phyloP scores from a whole-genome alignment of 2,329 filamentous ascomycete species.

The Chaetomiaceae sp. region DNA sequence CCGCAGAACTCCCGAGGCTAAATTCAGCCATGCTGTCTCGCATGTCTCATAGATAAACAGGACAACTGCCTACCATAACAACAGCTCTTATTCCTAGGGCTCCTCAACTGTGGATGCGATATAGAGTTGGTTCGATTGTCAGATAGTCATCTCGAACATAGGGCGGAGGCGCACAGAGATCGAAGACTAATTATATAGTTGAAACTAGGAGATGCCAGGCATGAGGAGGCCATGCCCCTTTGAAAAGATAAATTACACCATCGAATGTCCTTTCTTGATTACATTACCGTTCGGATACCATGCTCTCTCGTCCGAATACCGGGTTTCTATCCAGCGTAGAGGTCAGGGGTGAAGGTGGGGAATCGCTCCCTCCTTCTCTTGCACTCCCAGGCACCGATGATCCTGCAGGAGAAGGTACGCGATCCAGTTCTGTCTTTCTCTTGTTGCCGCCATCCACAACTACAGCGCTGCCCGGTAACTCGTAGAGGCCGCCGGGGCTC shows the following conservation, averaged over 20 bases:
- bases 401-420: slow-evolving; percentile 17
- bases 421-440: not conserved
- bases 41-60: no score
- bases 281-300: not conserved
- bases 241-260: not conserved
- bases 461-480: slow-evolving; percentile 26
- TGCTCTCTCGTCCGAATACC: not conserved
- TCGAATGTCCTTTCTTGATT: not conserved
- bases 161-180: no score
- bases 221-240: no score
- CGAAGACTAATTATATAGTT: no score
- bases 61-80: no score
- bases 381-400: slow-evolving; percentile 8
- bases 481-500: slow-evolving; percentile 26
- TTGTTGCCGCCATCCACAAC: not conserved
- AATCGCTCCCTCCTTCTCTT: slow-evolving; percentile 18
- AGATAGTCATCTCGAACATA: no score
- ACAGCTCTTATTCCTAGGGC: no score
- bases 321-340: slow-evolving; percentile 27
- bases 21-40: no score
- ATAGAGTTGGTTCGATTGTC: no score
- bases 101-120: no score
- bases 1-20: no score
- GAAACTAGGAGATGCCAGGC: no score
- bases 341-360: slow-evolving; percentile 27